Evolutionary conservation across 192 early-diverging fungal genomes (phyloP), one percentile per base, ranked within the genome.

Genomic region (Lobosporangium transversale): DNA sequence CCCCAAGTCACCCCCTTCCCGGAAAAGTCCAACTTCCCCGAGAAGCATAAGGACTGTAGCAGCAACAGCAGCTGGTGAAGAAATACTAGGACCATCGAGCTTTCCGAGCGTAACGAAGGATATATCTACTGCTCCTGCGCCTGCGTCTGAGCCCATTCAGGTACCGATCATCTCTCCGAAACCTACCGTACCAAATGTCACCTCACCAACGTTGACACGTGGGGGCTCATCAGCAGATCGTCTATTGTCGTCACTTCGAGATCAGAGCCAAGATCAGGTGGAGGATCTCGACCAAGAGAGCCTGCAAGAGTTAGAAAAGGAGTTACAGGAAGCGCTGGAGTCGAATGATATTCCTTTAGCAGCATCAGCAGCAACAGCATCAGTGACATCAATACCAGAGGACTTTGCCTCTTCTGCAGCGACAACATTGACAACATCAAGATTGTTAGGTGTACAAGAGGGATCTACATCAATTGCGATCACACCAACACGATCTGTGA

Each of bases 231-330:
- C 37, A 10, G 43, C 32, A 17, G 55, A 65, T 12, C n/a, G 26
- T 2, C 49, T 45, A 12, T 8, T 23, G 35, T 23, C 1, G 43
- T 26, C 23, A 31, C 26, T 31, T 6, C 48, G 23, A 26, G 23
- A 50, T 50, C 48, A 17, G 6, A 6, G 4, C 4, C 4, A 50
- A 12, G 21, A 24, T 4, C 30, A 35, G 36, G 27, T 35, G 3
- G 40, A 24, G 12, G 42, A 47, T 50, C 40, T 47, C 4, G 51
- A 53, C 21, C 52, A 36, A 27, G 62, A 74, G 18, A 59, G 62
- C 48, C 63, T 59, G 17, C 47, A 65, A 11, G 71, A 58, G 24
- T 62, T 76, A 10, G 73, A 76, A 40, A 66, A 76, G 53, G 73
- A 76, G 26, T 20, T 76, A 5, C 53, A 57, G 32, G 73, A 76